phyloP scores from a whole-genome alignment of 495 filamentous ascomycete genomes.

The Talaromyces ruber region DNA sequence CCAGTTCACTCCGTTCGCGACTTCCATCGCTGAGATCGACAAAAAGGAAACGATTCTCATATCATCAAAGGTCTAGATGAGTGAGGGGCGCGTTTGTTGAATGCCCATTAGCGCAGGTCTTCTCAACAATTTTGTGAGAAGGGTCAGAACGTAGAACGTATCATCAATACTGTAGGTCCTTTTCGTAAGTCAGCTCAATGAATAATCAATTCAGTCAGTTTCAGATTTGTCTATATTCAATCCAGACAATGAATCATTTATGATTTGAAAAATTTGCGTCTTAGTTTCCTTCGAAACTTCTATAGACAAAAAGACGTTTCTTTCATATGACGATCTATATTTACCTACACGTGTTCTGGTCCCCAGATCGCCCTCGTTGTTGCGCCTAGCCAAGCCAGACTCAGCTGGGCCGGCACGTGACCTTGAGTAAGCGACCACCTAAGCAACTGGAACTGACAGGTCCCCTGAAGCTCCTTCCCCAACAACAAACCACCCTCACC shows the following conservation, averaged over 20 bases:
- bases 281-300: too few species aligned
- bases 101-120: not conserved
- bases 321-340: not conserved
- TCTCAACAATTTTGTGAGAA: not conserved
- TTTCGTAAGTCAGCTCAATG: too few species aligned
- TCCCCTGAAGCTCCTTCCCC: constrained; percentile 9
- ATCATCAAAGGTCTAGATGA: not conserved
- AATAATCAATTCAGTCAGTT: not conserved
- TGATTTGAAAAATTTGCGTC: not conserved
- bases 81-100: not conserved
- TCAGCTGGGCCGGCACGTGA: constrained; percentile 4
- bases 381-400: not conserved
- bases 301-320: not conserved
- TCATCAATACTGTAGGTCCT: not conserved
- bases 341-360: constrained; percentile 2
- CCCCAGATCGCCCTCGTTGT: not conserved
- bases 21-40: not conserved
- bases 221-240: not conserved
- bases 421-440: constrained; percentile 7
- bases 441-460: constrained; percentile 2
- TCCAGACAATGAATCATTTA: not conserved
- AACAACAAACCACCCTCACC: constrained; percentile 1
- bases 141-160: not conserved
- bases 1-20: not conserved
- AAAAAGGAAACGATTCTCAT: not conserved